A percentile compares a stretch with the other conserved stretches of the same genome.
Conservation (phyloP, 306 rosid species). For the Urtica urens region DNA sequence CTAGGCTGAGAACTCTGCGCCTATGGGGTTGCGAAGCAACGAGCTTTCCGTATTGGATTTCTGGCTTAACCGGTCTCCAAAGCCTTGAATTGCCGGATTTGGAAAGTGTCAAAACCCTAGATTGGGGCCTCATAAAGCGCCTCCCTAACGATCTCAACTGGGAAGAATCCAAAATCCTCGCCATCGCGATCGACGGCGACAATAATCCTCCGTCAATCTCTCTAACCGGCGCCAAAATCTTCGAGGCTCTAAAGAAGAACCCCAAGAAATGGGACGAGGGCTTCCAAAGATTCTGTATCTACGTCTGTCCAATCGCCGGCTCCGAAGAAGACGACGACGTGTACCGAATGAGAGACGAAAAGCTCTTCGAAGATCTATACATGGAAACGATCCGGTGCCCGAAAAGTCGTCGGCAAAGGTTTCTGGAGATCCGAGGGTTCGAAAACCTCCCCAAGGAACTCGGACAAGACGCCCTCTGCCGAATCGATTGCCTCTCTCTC, state of each 20-base stretch:
- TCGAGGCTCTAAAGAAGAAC: background rate
- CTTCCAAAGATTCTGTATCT: background rate
- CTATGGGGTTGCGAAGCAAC: conserved; percentile 5
- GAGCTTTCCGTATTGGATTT: conserved; percentile 12
- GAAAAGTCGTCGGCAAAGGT: background rate
- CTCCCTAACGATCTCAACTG: conserved; percentile 19
- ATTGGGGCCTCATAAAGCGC: conserved; percentile 8
- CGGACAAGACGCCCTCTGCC: conserved; percentile 1
- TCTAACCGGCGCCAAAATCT: background rate
- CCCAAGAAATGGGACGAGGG: background rate
- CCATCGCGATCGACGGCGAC: background rate
- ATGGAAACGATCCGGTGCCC: background rate
- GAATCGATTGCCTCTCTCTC: conserved; percentile 7
- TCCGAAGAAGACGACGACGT: conserved; percentile 10
- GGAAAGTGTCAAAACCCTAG: background rate
- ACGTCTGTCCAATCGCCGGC: conserved; percentile 2
- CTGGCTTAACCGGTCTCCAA: background rate
- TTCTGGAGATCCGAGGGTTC: conserved; percentile 12
- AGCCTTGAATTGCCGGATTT: conserved; percentile 14
- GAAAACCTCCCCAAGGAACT: background rate
- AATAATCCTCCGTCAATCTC: conserved; percentile 1
- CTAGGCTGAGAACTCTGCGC: conserved; percentile 11
- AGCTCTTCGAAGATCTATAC: background rate
- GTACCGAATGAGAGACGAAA: background rate
- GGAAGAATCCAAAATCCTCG: conserved; percentile 9